These are phyloP conservation scores for Naganishia albida DNA, from an alignment of 1,284 basidiomycete species.

Conservation along the genomic window DNA sequence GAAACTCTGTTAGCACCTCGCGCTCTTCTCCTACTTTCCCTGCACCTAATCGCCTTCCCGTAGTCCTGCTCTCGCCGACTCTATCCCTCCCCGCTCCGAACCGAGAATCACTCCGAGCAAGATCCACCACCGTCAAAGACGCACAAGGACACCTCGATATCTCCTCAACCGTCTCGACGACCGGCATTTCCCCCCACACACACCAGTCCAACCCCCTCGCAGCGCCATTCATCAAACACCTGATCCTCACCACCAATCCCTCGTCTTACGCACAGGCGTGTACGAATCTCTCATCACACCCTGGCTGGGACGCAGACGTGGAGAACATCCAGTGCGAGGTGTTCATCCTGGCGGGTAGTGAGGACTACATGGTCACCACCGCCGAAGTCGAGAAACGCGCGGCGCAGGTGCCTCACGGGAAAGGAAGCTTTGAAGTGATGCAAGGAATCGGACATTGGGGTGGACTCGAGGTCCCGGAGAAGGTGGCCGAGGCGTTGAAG, in stretches of 20 bases:
- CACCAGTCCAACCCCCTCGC: constrained; percentile 34
- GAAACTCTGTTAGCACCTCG: constrained; percentile 34
- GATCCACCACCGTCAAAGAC: constrained; percentile 36
- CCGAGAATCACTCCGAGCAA: constrained; percentile 37
- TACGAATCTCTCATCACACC: constrained; percentile 35
- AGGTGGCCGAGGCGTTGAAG: constrained; percentile 33
- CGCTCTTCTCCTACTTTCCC: background rate
- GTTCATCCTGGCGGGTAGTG: constrained; percentile 39
- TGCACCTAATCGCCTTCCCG: background rate
- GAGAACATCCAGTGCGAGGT: constrained; percentile 33
- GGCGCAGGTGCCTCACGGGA: constrained; percentile 34
- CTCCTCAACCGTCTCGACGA: constrained; percentile 37
- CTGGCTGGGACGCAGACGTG: constrained; percentile 33
- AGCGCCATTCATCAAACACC: constrained; percentile 39
- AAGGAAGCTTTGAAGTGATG: constrained; percentile 35
- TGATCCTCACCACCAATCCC: constrained; percentile 39
- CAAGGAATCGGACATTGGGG: constrained; percentile 43
- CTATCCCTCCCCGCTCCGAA: constrained; percentile 37
- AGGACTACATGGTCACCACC: constrained; percentile 40
- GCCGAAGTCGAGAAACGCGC: constrained; percentile 36
- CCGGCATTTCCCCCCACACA: constrained; percentile 37
- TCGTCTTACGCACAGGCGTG: constrained; percentile 41
- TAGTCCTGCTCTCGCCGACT: constrained; percentile 40
- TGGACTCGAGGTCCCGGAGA: constrained; percentile 39
- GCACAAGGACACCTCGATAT: constrained; percentile 36